These are phyloP conservation scores for Brachypodium distachyon DNA, from an alignment of 202 grass and related monocot species.

Conservation along the genomic window DNA sequence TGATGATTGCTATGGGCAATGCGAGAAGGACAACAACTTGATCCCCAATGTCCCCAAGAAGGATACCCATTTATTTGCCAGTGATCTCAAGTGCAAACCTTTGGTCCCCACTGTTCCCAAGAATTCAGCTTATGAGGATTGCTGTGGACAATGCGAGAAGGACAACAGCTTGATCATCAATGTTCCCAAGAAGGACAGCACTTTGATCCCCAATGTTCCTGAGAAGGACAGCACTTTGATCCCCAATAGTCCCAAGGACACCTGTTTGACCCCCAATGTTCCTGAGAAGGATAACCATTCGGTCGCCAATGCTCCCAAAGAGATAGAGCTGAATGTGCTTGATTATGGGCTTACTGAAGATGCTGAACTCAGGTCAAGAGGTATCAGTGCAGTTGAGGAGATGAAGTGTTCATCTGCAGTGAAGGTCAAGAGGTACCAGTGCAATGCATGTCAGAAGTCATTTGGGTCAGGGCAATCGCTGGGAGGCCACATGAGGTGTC, in stretches of 20 bases:
- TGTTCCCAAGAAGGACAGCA: background rate
- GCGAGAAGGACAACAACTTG: background rate
- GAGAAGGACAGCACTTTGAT: background rate
- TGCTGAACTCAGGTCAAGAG: background rate
- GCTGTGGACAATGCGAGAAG: background rate
- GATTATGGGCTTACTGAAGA: background rate
- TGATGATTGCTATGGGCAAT: background rate
- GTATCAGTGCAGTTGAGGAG: background rate
- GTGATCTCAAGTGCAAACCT: no score
- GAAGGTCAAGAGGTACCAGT: slow-evolving; percentile 8
- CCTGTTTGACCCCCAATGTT: no score
- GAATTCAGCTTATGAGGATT: background rate
- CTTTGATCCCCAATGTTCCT: background rate
- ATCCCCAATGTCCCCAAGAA: background rate
- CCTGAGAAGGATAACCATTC: no score
- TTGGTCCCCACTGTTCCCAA: background rate
- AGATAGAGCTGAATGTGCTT: slow-evolving; percentile 9
- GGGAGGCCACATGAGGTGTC: slow-evolving; percentile 28
- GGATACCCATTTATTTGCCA: no score
- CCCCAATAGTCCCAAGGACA: background rate
- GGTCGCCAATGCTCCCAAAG: background rate
- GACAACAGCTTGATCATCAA: background rate
- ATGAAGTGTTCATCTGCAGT: slow-evolving; percentile 3
- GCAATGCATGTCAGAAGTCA: slow-evolving; percentile 19
- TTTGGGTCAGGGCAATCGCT: slow-evolving; percentile 11